These are phyloP conservation scores for Thelephora terrestris DNA, from an alignment of 1,284 basidiomycete genomes.

Conservation along the genomic window DNA sequence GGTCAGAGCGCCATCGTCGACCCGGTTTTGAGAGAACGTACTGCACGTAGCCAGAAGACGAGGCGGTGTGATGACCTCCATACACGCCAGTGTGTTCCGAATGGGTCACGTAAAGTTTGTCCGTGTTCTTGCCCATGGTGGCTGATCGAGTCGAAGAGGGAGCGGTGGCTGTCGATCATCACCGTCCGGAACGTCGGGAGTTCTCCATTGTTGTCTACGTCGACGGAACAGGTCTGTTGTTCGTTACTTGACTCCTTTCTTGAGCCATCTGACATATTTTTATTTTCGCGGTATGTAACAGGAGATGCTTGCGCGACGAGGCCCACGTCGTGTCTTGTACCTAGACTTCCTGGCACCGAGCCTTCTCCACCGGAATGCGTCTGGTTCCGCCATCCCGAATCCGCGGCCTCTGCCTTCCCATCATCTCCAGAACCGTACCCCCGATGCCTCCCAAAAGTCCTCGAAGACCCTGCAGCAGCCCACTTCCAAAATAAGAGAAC, in stretches of 20 bases:
- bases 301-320: slow-evolving; percentile 13
- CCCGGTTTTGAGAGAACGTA: neutral
- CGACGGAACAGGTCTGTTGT: neutral
- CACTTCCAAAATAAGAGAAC: neutral
- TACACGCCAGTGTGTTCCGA: slow-evolving; percentile 71
- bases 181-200: neutral
- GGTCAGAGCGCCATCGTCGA: neutral
- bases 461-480: neutral
- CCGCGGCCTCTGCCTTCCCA: neutral
- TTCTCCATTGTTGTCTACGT: neutral
- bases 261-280: neutral
- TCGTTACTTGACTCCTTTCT: neutral
- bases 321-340: slow-evolving; percentile 8
- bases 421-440: neutral
- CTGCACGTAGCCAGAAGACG: slow-evolving; percentile 58
- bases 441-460: neutral
- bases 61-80: slow-evolving; percentile 59
- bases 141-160: neutral
- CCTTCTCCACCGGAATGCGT: slow-evolving; percentile 4
- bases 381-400: neutral
- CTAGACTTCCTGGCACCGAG: slow-evolving; percentile 20
- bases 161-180: neutral
- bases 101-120: slow-evolving; percentile 82
- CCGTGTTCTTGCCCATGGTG: slow-evolving; percentile 73
- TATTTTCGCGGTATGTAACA: neutral